Evolutionary conservation across 352 stramenopile genomes (phyloP).

Genomic region (Phytophthora nicotianae): DNA sequence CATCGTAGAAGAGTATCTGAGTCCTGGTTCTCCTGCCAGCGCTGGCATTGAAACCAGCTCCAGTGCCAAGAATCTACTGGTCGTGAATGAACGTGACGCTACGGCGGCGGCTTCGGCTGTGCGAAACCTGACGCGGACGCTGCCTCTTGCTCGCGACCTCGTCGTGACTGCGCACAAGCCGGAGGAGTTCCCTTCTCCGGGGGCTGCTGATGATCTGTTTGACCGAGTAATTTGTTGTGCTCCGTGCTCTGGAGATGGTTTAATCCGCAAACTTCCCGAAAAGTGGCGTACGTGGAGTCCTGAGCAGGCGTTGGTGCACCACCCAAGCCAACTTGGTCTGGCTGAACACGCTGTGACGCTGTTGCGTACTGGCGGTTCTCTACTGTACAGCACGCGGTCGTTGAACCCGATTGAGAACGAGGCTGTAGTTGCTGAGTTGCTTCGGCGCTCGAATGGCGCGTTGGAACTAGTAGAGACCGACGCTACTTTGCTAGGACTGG

Average conservation of each 20-base stretch:
- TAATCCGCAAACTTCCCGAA: conserved; percentile 80
- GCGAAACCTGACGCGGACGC: conserved; percentile 59
- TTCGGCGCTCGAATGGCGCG: conserved; percentile 55
- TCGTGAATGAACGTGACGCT: conserved; percentile 79
- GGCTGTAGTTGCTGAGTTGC: conserved; percentile 78
- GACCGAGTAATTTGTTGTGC: conserved; percentile 79
- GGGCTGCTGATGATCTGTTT: conserved; percentile 47
- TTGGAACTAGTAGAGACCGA: conserved; percentile 71
- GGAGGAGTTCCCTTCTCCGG: conserved; percentile 64
- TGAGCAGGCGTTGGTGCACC: conserved; percentile 48
- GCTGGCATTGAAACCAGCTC: conserved; percentile 24
- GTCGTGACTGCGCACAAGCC: conserved; percentile 79
- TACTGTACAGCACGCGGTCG: conserved; percentile 83
- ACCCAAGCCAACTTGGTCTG: conserved; percentile 84
- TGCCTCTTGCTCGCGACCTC: conserved; percentile 51
- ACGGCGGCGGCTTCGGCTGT: conserved; percentile 53
- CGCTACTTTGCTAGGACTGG: conserved; percentile 38
- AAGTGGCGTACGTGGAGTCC: conserved; percentile 82
- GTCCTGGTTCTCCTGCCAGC: conserved; percentile 13
- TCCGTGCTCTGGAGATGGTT: conserved; percentile 80
- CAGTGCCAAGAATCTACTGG: conserved; percentile 35
- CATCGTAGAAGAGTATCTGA: conserved; percentile 54
- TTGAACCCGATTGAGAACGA: conserved; percentile 88
- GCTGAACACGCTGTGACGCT: conserved; percentile 62
- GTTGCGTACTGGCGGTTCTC: conserved; percentile 47